A percentile compares a stretch with the other conserved stretches of the same genome.
phyloP scores from a whole-genome alignment of 306 rosid species.

The Pyrus betulifolia region DNA sequence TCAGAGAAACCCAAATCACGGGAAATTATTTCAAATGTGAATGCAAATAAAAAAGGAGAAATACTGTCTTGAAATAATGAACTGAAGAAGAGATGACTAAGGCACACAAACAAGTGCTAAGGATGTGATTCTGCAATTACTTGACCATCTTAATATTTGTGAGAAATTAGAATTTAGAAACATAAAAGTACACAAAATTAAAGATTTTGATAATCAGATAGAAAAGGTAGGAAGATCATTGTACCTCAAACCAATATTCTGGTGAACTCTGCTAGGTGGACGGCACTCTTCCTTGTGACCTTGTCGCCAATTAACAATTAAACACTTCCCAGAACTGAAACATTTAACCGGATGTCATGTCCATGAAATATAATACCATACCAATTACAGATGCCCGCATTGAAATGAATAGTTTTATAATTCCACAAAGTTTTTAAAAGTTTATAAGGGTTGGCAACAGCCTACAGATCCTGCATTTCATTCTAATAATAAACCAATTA shows the following conservation, averaged over 20 bases:
- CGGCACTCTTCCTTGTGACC: slow-evolving; percentile 84
- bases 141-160: too few species aligned
- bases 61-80: too few species aligned
- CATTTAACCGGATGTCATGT: slow-evolving; percentile 6
- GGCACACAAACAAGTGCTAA: too few species aligned
- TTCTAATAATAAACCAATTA: too few species aligned
- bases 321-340: slow-evolving; percentile 82
- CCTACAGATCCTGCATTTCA: neutral
- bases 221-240: neutral
- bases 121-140: too few species aligned
- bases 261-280: slow-evolving; percentile 34
- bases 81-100: too few species aligned
- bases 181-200: neutral
- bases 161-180: too few species aligned
- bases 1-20: too few species aligned
- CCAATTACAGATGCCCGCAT: neutral
- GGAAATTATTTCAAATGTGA: too few species aligned
- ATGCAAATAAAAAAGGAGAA: too few species aligned
- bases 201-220: neutral
- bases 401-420: neutral
- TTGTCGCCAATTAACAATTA: slow-evolving; percentile 85
- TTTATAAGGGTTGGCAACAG: neutral
- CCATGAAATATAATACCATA: neutral
- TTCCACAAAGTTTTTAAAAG: neutral
- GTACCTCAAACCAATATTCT: slow-evolving; percentile 2